phyloP scores from a whole-genome alignment of 306 rosid species.

The Acacia confusa region DNA sequence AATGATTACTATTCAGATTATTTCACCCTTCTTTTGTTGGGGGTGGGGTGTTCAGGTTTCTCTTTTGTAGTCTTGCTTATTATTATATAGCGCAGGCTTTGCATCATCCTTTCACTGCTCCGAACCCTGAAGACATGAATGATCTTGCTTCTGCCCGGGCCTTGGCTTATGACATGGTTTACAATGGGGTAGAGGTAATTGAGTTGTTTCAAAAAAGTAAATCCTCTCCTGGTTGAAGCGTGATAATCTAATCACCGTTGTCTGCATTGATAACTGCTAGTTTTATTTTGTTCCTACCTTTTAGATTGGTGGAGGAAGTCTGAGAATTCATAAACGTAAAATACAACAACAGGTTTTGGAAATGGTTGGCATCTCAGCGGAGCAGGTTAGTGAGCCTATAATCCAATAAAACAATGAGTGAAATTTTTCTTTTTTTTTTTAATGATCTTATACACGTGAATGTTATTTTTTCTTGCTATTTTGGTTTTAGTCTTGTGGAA shows the following conservation, averaged over 20 bases:
- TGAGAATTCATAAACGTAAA: conserved; percentile 88
- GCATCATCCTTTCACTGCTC: conserved; percentile 99
- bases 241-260: background rate
- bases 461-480: background rate
- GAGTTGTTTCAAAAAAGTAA: conserved; percentile 1
- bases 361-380: conserved; percentile 80
- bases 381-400: conserved; percentile 60
- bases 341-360: conserved; percentile 88
- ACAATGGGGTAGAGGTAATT: conserved; percentile 93
- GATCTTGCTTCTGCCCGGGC: conserved; percentile 96
- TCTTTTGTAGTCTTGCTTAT: background rate
- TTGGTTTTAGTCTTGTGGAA: background rate
- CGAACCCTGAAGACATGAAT: conserved; percentile 84
- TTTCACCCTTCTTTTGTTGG: background rate
- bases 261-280: conserved; percentile 9
- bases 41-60: background rate
- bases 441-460: background rate
- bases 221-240: conserved; percentile 25
- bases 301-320: conserved; percentile 96
- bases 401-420: background rate
- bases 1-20: background rate
- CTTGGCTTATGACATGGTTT: conserved; percentile 96
- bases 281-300: conserved; percentile 26
- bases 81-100: conserved; percentile 58
- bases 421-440: conserved; percentile 9